A percentile compares a stretch with the other conserved stretches of the same genome.
Conservation (phyloP, 1,139 yeast species). For the Zygoascus sp. region DNA sequence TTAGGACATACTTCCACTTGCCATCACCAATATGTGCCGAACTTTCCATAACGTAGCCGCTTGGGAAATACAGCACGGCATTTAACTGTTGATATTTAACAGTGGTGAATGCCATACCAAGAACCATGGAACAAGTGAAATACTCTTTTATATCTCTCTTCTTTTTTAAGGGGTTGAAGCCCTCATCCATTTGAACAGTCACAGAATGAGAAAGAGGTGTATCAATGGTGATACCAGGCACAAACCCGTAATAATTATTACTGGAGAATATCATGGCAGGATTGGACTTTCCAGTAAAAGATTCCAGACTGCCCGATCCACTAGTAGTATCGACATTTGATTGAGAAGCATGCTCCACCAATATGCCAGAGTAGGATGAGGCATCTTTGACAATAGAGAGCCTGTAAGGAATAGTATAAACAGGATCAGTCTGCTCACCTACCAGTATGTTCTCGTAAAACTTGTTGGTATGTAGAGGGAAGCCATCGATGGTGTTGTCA, state of each 20-base stretch:
- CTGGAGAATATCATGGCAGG: no score
- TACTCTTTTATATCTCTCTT: background rate
- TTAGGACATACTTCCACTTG: background rate
- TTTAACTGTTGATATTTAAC: slow-evolving; percentile 56
- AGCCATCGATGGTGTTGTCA: background rate
- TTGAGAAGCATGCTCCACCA: background rate
- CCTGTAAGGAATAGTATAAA: background rate
- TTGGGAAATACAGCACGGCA: background rate
- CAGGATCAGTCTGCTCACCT: background rate
- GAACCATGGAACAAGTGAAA: slow-evolving; percentile 41
- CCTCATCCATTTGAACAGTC: no score
- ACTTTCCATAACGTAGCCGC: background rate
- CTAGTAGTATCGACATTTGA: no score
- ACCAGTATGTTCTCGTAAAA: background rate
- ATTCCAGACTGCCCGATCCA: no score
- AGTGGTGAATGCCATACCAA: slow-evolving; percentile 71
- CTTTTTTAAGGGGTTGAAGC: background rate
- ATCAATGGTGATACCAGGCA: no score
- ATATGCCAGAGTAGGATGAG: background rate
- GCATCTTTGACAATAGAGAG: no score
- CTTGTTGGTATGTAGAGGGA: background rate
- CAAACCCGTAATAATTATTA: no score
- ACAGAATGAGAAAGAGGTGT: no score
- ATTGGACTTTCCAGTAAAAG: no score
- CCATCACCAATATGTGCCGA: background rate